These are phyloP conservation scores for Aspergillus aculeatinus DNA, from an alignment of 2,329 filamentous ascomycete genomes.

Conservation along the genomic window DNA sequence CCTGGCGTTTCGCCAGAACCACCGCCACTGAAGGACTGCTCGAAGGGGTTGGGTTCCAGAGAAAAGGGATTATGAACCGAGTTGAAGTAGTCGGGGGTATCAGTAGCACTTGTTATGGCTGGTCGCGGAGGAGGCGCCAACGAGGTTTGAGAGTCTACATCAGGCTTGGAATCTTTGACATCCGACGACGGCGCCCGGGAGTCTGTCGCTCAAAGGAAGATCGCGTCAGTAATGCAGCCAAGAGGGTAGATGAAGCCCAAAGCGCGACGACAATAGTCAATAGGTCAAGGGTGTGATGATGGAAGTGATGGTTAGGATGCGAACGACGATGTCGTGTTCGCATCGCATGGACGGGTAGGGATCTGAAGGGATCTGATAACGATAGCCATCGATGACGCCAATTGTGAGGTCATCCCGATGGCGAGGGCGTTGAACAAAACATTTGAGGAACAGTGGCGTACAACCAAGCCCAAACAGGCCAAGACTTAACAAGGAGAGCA, in stretches of 20 bases:
- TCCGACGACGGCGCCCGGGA: slow-evolving; percentile 34
- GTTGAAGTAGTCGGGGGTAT: slow-evolving; percentile 70
- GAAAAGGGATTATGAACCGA: slow-evolving; percentile 55
- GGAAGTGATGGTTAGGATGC: slow-evolving; percentile 3
- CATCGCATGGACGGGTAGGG: neutral
- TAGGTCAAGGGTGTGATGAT: neutral
- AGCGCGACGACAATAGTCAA: slow-evolving; percentile 7
- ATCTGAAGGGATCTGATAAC: slow-evolving; percentile 18
- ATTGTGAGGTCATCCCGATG: slow-evolving; percentile 39
- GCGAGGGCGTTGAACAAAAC: slow-evolving; percentile 27
- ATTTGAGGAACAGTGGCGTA: slow-evolving; percentile 31
- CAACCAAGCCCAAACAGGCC: slow-evolving; percentile 31
- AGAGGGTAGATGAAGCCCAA: neutral
- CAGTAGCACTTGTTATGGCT: slow-evolving; percentile 50
- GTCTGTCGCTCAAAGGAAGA: slow-evolving; percentile 22
- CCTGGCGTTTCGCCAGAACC: slow-evolving; percentile 71
- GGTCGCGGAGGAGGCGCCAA: slow-evolving; percentile 69
- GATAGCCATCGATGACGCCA: slow-evolving; percentile 36
- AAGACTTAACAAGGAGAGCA: slow-evolving; percentile 16
- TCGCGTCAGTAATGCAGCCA: slow-evolving; percentile 24
- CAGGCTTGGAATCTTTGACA: slow-evolving; percentile 36
- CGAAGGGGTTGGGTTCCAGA: slow-evolving; percentile 90
- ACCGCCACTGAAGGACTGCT: slow-evolving; percentile 75
- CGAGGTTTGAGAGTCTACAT: slow-evolving; percentile 62
- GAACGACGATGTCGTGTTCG: slow-evolving; percentile 9